These are phyloP conservation scores for Tylopilus sp. DNA, from an alignment of 768 basidiomycete species.

Conservation along the genomic window DNA sequence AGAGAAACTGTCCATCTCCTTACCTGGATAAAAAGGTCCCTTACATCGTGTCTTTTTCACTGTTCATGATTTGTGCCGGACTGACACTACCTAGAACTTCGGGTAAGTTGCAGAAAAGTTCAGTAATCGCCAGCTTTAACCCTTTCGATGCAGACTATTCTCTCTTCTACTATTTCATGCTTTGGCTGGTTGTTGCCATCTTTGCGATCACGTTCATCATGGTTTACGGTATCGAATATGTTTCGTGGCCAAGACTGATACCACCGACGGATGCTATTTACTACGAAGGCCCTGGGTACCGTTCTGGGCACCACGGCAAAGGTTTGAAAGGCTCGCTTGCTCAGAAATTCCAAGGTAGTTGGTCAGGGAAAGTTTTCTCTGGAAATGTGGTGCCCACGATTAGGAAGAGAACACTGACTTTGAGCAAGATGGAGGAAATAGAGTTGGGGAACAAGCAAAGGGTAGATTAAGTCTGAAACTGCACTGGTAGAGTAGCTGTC, in stretches of 20 bases:
- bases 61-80: conserved; percentile 87
- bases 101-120: conserved; percentile 47
- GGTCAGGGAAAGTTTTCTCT: conserved; percentile 37
- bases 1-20: not conserved
- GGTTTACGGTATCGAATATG: conserved; percentile 89
- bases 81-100: conserved; percentile 84
- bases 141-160: conserved; percentile 62
- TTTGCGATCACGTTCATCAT: conserved; percentile 69
- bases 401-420: conserved; percentile 34
- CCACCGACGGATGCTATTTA: conserved; percentile 76
- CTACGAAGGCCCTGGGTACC: conserved; percentile 87
- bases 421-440: conserved; percentile 57
- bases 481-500: not conserved
- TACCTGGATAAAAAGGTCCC: conserved; percentile 66
- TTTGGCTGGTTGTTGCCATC: conserved; percentile 70
- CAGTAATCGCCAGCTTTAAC: not conserved
- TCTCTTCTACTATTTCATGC: conserved; percentile 75
- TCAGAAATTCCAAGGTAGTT: conserved; percentile 30
- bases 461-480: conserved; percentile 47
- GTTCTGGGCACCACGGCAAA: conserved; percentile 72
- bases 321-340: conserved; percentile 49
- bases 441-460: conserved; percentile 84
- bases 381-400: conserved; percentile 36
- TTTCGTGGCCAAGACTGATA: conserved; percentile 88
- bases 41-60: conserved; percentile 70